These are phyloP conservation scores for Colletotrichum plurivorum DNA, from an alignment of 2,329 filamentous ascomycete genomes.

Conservation along the genomic window DNA sequence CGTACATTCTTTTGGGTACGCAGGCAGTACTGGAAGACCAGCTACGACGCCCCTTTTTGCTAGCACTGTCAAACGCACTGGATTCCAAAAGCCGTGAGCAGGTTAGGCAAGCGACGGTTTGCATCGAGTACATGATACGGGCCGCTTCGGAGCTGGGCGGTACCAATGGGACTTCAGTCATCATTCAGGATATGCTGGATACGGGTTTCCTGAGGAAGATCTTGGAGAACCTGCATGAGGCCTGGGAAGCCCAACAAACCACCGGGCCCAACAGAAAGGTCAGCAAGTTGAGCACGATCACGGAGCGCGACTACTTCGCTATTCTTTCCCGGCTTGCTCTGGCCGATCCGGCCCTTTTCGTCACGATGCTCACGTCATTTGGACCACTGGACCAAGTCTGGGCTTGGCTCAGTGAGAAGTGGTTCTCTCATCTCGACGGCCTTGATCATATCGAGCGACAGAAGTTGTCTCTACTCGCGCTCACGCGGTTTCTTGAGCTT, in stretches of 20 bases:
- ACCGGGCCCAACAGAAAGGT: slow-evolving; percentile 83
- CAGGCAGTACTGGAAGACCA: slow-evolving; percentile 73
- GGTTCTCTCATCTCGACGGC: slow-evolving; percentile 78
- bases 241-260: slow-evolving; percentile 82
- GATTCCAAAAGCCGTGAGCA: slow-evolving; percentile 70
- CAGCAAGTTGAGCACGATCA: slow-evolving; percentile 78
- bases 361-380: slow-evolving; percentile 67
- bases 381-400: slow-evolving; percentile 66
- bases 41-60: slow-evolving; percentile 65
- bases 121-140: slow-evolving; percentile 76
- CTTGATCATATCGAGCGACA: slow-evolving; percentile 76
- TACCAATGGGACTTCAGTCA: slow-evolving; percentile 70
- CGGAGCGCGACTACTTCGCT: slow-evolving; percentile 88
- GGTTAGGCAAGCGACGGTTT: slow-evolving; percentile 69
- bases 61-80: slow-evolving; percentile 64
- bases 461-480: slow-evolving; percentile 80
- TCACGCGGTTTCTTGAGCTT: slow-evolving; percentile 80
- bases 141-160: slow-evolving; percentile 74
- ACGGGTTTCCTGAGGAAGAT: slow-evolving; percentile 75
- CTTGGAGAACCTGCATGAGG: slow-evolving; percentile 75
- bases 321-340: slow-evolving; percentile 85
- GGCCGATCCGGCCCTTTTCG: slow-evolving; percentile 78
- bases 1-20: slow-evolving; percentile 79
- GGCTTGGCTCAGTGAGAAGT: slow-evolving; percentile 72
- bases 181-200: slow-evolving; percentile 76